phyloP scores from a whole-genome alignment of 192 early-diverging fungal species.

The Entomortierella lignicola region DNA sequence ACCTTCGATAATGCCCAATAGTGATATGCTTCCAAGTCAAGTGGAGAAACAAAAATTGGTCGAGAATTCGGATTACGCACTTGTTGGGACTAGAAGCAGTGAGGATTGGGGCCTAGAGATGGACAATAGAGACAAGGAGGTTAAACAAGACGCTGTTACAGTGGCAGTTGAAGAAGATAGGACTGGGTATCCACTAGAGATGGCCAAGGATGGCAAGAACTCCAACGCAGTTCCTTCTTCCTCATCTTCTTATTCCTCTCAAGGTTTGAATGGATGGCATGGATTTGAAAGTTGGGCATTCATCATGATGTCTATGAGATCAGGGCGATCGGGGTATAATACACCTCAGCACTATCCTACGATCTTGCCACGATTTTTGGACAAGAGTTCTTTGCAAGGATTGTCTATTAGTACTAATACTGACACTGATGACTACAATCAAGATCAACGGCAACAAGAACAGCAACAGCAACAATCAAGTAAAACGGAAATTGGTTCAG shows the following conservation, averaged over 20 bases:
- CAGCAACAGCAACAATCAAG: too few species aligned
- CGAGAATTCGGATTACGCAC: neutral
- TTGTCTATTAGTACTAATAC: neutral
- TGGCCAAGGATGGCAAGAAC: neutral
- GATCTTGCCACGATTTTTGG: neutral
- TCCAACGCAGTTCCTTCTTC: too few species aligned
- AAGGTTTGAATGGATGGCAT: slow-evolving; percentile 26
- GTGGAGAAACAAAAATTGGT: neutral
- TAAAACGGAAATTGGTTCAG: too few species aligned
- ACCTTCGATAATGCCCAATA: slow-evolving; percentile 28
- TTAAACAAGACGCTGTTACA: neutral
- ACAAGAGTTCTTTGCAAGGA: neutral
- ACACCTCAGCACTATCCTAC: neutral
- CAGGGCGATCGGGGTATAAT: neutral
- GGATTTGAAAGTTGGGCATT: slow-evolving; percentile 16
- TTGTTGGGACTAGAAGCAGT: too few species aligned
- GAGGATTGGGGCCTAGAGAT: neutral
- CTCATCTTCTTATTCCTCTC: too few species aligned
- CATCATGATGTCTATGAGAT: neutral
- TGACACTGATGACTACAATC: too few species aligned
- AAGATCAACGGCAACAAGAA: too few species aligned
- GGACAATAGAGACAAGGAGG: neutral
- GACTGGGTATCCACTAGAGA: too few species aligned
- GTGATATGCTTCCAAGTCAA: neutral
- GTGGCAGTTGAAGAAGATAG: neutral